Base-by-base conservation (phyloP, 2,329 filamentous ascomycete genomes). In the Lachnellula arida region DNA sequence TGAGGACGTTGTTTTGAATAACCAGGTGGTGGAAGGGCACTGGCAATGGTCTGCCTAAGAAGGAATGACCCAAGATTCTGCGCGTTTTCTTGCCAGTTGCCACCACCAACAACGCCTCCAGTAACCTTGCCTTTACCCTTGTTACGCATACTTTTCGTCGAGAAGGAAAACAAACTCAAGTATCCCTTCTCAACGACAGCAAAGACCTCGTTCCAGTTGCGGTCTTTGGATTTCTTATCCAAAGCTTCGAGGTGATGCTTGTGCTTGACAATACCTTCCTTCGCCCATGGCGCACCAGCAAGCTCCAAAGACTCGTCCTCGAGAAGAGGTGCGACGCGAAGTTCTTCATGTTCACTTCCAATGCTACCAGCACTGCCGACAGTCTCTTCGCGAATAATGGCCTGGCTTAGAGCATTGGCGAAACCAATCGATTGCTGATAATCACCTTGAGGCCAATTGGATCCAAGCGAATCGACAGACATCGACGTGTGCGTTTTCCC, bases 341-440 rank as follows among this genome's bases (percentile, higher is more conserved):
- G 56, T 23, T 78, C 73, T 53, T 69, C 65, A 34, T 49, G 52
- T 28, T 70, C 65, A 59, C 74, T 75, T 62, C 74, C 63, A 54
- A 46, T 57, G 28, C 65, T 67, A 5, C 60, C 71, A 74, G 60
- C 74, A 43, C 78, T 78, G 11, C 80, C 79, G 15, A 82, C 80
- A 46, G 81, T 80, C 66, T 95, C 91, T 66, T 97, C 93, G 4
- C 94, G 88, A 63, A 96, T 96, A 62, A 97, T 99, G 37, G 93
- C 93, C 70, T 97, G 93, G 65, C 91, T 96, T 11, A 99, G 79
- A 4, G 94, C 94, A 70, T 96, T 97, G 53, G 94, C 94, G 68
- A 99, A 99, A 0, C 94, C 94, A 68, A 99, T 96, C 0, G 91
- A 95, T 73, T 96, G 92, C 72, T 97, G 91, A 71, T 93, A 97